Base-by-base conservation (phyloP, 75 land plant species). In the Picea glauca region DNA sequence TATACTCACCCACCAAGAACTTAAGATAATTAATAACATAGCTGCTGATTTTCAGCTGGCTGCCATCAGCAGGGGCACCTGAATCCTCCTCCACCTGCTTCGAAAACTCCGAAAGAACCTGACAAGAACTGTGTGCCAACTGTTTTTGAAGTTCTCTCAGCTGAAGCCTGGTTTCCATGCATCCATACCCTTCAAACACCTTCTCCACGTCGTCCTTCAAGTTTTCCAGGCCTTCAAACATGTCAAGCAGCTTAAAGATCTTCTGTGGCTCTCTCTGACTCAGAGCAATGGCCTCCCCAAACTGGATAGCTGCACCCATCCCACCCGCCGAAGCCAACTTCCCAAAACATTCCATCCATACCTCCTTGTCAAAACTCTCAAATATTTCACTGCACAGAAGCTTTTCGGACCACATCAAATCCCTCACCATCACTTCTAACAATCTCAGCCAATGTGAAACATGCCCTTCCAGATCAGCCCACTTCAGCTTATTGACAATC, bases 11-110 rank as follows among this genome's bases (percentile, higher is more conserved):
- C 12, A 84, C 50, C 74, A 86, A 58, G 38, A 76, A 80, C 60
- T 80, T 84, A 58, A 86, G 61, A 74, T 86, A 86, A 58, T 86
- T 80, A 4, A 86, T 87, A 43, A 84, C 82, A 60, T 81, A 86
- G 82, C 87, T 86, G 66, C 72, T 85, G 31, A 86, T 73, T 58
- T 76, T 80, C 30, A 72, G 58, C 31, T 77, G 76, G 33, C 77
- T 54, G 30, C 85, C 87, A 75, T 85, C 86, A 0, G 35, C 31
- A 54, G 83, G 58, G 50, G 59, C 46, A 43, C 79, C 79, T 32
- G 70, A 46, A 31, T 84, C 81, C 64, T 58, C 78, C 84, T 81
- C 84, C 33, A 84, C 64, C 84, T 72, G 60, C 66, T 40, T 57
- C 6, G 60, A 58, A n/a, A 83, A 60, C 2, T 56, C 83, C 83